Conservation (phyloP, 2,329 filamentous ascomycete species). For the Fusarium fujikuroi region DNA sequence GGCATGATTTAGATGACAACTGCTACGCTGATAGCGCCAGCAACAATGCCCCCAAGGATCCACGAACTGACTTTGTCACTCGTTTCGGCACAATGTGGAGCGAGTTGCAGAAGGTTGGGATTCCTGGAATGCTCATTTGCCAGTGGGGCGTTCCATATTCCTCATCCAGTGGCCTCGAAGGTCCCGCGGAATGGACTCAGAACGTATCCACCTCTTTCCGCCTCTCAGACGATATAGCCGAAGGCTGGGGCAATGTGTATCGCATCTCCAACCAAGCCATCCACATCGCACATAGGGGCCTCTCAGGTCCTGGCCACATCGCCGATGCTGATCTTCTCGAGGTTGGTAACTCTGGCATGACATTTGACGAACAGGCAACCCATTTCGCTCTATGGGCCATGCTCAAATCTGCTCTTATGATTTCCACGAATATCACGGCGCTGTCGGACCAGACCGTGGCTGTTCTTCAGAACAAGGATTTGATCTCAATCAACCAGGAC, state of each 20-base stretch:
- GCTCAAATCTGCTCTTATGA: not conserved
- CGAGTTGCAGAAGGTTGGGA: not conserved
- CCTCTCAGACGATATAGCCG: not conserved
- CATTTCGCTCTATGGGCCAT: not conserved
- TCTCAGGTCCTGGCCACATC: not conserved
- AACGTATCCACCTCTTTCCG: not conserved
- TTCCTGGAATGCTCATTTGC: not conserved
- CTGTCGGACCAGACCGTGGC: not conserved
- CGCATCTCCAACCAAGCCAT: conserved; percentile 3
- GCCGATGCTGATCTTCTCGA: conserved; percentile 1
- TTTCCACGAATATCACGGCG: not conserved
- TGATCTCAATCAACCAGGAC: not conserved
- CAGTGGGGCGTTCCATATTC: not conserved
- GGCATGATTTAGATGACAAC: not conserved
- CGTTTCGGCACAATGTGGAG: not conserved
- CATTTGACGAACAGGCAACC: not conserved
- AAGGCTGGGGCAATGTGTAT: not conserved
- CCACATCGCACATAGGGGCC: not conserved
- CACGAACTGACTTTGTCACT: not conserved
- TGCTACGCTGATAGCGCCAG: not conserved
- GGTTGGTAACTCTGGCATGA: not conserved
- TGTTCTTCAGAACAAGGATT: not conserved
- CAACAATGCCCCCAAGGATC: not conserved
- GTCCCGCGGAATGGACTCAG: not conserved
- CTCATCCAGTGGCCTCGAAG: not conserved